A percentile compares a stretch with the other conserved stretches of the same genome.
Conservation (phyloP, 2,329 filamentous ascomycete species). For the Onygenales sp. region DNA sequence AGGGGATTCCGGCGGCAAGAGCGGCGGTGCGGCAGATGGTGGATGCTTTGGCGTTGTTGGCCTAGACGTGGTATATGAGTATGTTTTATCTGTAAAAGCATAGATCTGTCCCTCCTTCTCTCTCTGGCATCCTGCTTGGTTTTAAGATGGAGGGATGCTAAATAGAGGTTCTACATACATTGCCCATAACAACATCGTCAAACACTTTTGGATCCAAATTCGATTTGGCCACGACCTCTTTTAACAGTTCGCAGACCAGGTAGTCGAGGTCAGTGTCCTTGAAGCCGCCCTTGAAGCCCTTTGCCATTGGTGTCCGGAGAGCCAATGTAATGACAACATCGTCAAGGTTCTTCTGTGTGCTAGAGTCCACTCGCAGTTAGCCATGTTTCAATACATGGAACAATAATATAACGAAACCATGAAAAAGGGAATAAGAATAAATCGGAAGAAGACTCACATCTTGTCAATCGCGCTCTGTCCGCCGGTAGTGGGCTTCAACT, state of each 20-base stretch:
- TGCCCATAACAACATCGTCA: constrained; percentile 86
- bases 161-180: constrained; percentile 47
- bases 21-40: constrained; percentile 86
- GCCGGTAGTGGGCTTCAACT: constrained; percentile 13
- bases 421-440: neutral
- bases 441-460: constrained; percentile 6
- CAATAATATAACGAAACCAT: neutral
- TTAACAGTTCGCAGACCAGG: constrained; percentile 71
- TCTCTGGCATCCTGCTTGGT: neutral
- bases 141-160: neutral
- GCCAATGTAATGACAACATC: constrained; percentile 95
- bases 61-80: constrained; percentile 31
- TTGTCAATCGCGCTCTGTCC: constrained; percentile 11
- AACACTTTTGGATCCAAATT: constrained; percentile 71
- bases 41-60: constrained; percentile 73
- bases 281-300: constrained; percentile 84
- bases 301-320: constrained; percentile 77
- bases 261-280: constrained; percentile 90
- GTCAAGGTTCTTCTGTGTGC: constrained; percentile 85
- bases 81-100: neutral
- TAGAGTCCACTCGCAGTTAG: constrained; percentile 27
- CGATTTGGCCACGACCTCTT: constrained; percentile 62
- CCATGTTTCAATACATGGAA: neutral
- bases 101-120: neutral
- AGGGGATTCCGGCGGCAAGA: constrained; percentile 86